Percentiles rank a stretch among this genome's conserved stretches.
Conservation (phyloP, 768 basidiomycete genomes). For the Panaeolus cyanescens region DNA sequence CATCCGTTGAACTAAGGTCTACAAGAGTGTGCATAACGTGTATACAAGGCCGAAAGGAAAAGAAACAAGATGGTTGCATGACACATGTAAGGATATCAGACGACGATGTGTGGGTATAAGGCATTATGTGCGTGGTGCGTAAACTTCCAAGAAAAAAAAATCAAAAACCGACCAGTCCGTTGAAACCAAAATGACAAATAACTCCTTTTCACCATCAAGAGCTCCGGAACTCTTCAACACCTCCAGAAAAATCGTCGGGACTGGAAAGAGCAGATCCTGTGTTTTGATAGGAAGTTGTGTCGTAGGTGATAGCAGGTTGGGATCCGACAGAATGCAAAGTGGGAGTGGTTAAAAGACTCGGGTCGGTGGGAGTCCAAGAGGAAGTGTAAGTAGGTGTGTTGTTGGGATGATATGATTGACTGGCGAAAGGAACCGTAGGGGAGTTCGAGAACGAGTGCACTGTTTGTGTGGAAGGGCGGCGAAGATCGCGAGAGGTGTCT, state of each 20-base stretch:
- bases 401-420: constrained; percentile 35
- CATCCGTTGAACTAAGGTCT: background rate
- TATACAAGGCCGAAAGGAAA: background rate
- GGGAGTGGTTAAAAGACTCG: constrained; percentile 31
- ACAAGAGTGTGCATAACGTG: background rate
- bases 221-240: constrained; percentile 44
- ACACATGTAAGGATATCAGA: background rate
- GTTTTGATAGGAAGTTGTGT: constrained; percentile 32
- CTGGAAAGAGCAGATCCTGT: constrained; percentile 38
- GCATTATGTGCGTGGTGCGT: constrained; percentile 8
- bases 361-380: constrained; percentile 38
- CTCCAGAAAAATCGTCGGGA: constrained; percentile 41
- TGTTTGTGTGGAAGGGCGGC: constrained; percentile 26
- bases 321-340: constrained; percentile 35
- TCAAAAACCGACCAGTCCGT: background rate
- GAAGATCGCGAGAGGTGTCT: constrained; percentile 33
- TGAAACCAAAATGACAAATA: background rate
- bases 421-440: constrained; percentile 35
- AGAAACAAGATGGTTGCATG: background rate
- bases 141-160: constrained; percentile 20
- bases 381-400: constrained; percentile 37
- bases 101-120: constrained; percentile 4
- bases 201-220: constrained; percentile 22
- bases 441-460: constrained; percentile 35
- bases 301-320: constrained; percentile 30